Percentiles rank a stretch among this genome's conserved stretches.
These are phyloP conservation scores for Cryptococcus sp. DNA, from an alignment of 1,284 basidiomycete genomes.

Conservation along the genomic window DNA sequence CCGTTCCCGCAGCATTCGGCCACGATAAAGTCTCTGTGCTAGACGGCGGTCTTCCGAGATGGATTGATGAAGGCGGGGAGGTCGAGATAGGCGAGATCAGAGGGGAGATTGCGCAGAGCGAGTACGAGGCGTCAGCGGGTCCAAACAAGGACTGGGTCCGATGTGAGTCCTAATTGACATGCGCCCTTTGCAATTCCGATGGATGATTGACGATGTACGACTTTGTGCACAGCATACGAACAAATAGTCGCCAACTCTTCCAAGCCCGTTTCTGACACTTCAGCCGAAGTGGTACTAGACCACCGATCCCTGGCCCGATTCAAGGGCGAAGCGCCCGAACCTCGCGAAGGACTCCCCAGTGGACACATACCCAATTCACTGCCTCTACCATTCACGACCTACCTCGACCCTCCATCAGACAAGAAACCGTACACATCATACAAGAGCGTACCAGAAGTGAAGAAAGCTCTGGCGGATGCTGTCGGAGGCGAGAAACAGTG, in stretches of 20 bases:
- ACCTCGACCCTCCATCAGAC: slow-evolving; percentile 59
- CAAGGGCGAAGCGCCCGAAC: slow-evolving; percentile 81
- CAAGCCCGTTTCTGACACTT: slow-evolving; percentile 56
- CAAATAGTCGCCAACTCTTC: slow-evolving; percentile 75
- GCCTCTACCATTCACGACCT: slow-evolving; percentile 78
- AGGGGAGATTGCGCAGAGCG: slow-evolving; percentile 21
- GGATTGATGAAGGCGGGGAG: slow-evolving; percentile 70
- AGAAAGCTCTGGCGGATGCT: slow-evolving; percentile 62
- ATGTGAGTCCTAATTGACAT: slow-evolving; percentile 57
- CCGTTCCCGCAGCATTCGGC: slow-evolving; percentile 62
- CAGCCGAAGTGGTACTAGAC: slow-evolving; percentile 77
- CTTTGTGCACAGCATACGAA: slow-evolving; percentile 69
- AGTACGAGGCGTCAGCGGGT: slow-evolving; percentile 53
- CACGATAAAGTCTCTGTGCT: slow-evolving; percentile 81
- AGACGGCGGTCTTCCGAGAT: slow-evolving; percentile 84
- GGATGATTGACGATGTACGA: background rate
- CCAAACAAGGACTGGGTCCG: slow-evolving; percentile 55
- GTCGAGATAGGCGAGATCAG: slow-evolving; percentile 58
- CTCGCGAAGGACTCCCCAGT: slow-evolving; percentile 79
- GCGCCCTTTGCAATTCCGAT: slow-evolving; percentile 3
- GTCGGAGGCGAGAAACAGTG: slow-evolving; percentile 56
- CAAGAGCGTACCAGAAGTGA: slow-evolving; percentile 64
- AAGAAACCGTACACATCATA: slow-evolving; percentile 57
- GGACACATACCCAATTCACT: slow-evolving; percentile 91
- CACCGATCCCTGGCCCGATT: slow-evolving; percentile 78